These are phyloP conservation scores for Fusarium ambrosium DNA, from an alignment of 2,329 filamentous ascomycete species.

Conservation along the genomic window DNA sequence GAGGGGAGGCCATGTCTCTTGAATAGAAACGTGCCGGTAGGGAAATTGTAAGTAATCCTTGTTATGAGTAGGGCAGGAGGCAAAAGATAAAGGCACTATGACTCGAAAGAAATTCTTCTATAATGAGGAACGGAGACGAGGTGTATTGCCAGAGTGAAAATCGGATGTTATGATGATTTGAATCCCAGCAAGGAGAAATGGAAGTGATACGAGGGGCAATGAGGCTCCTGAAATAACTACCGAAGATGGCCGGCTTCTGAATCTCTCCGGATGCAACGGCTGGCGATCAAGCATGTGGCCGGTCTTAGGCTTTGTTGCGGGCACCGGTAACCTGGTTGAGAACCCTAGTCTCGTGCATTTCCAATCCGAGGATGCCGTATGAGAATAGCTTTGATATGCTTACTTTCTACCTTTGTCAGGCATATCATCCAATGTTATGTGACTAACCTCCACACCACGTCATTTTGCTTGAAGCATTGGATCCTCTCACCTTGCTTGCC, in stretches of 20 bases:
- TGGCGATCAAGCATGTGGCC: constrained; percentile 27
- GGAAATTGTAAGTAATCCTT: background rate
- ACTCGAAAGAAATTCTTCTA: background rate
- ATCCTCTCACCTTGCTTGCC: background rate
- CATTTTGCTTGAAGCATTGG: constrained; percentile 20
- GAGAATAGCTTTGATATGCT: constrained; percentile 19
- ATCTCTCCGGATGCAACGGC: constrained; percentile 39
- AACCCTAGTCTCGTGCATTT: constrained; percentile 5
- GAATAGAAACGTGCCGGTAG: background rate
- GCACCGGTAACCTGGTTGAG: constrained; percentile 17
- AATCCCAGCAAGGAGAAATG: background rate
- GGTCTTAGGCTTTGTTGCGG: constrained; percentile 20
- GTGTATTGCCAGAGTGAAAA: background rate
- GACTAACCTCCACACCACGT: constrained; percentile 16
- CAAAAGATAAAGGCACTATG: background rate
- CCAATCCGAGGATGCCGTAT: constrained; percentile 41
- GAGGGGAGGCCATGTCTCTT: constrained; percentile 29
- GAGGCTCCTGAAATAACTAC: constrained; percentile 26
- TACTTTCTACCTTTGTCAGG: background rate
- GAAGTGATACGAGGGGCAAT: background rate
- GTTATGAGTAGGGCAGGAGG: background rate
- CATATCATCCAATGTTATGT: constrained; percentile 9
- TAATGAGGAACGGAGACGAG: background rate
- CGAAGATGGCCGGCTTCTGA: constrained; percentile 16
- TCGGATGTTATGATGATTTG: background rate